A percentile compares a stretch with the other conserved stretches of the same genome.
Evolutionary conservation across 108 stramenopile species (phyloP).

Genomic region (Aurantiochytrium sp.): DNA sequence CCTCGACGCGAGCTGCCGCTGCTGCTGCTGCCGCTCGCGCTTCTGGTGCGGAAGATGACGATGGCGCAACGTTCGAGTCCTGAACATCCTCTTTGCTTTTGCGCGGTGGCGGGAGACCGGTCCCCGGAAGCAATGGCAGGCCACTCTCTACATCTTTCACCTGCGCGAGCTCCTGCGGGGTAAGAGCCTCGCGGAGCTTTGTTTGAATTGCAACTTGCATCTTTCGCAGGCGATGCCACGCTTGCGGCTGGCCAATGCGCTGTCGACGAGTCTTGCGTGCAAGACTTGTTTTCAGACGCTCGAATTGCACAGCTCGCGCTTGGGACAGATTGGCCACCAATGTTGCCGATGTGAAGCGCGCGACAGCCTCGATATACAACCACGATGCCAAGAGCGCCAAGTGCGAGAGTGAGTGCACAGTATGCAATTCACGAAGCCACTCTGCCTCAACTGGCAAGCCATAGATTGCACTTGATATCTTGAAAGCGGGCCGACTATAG

Average conservation of each 20-base stretch:
- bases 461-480: background rate
- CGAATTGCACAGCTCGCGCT: background rate
- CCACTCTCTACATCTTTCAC: background rate
- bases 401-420: background rate
- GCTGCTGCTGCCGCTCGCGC: too few species aligned
- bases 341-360: background rate
- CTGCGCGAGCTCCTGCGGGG: background rate
- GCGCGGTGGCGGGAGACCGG: background rate
- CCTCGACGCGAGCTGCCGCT: too few species aligned
- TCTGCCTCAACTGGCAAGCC: background rate
- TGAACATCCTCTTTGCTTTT: too few species aligned
- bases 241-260: background rate
- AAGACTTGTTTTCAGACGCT: background rate
- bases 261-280: background rate
- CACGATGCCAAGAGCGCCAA: background rate
- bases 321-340: background rate
- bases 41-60: too few species aligned
- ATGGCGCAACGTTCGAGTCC: too few species aligned
- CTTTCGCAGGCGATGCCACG: background rate
- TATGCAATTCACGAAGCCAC: background rate
- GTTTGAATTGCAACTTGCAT: background rate
- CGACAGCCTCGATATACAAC: background rate
- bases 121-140: background rate
- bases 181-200: background rate
- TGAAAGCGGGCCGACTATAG: background rate